Evolutionary conservation across 441 rosid species (phyloP), one percentile per base, ranked within the genome.

Genomic region (Sinapis alba): DNA sequence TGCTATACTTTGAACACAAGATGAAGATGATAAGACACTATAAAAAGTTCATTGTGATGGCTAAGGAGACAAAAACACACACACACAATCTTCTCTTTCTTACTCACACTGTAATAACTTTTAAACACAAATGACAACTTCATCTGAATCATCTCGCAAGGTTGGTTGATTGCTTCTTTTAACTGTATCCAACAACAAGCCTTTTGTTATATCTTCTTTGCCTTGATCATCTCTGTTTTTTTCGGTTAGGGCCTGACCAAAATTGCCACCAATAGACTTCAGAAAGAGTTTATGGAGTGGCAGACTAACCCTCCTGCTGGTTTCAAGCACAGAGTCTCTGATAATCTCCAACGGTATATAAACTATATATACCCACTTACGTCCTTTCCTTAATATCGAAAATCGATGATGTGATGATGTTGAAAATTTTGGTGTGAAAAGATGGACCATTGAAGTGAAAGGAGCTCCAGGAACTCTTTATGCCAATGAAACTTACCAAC

Each of bases 211-310:
- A 66, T 16, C 43, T 20, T 7, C n/a, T 26, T 13, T 53, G 43
- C 19, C 38, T 72, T 68, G 45, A 68, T 43, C 66, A 62, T 61
- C 45, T 72, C 16, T 43, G 21, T 61, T 21, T 53, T 53, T 0
- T 15, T 54, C 19, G 1, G 53, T 20, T 72, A 96, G 99, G 86
- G 87, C 58, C 90, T 96, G 73, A 96, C 97, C 82, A 96, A 96
- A 90, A 96, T 96, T 72, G 97, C 99, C 5, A 81, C 91, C 80
- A 93, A 91, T 77, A 87, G 99, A 64, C 86, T 91, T 68, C 99
- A 96, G 77, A 96, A 96, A 71, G 99, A 96, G 87, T 87, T 96
- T 45, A 86, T 86, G 62, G 99, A 96, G 81, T 96, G 99, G 99
- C 98, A 93, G 82, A 87, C 91, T 78, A 91, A 85, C 81, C 98